phyloP scores from a whole-genome alignment of 192 early-diverging fungal species.

The Cetraspora pellucida region DNA sequence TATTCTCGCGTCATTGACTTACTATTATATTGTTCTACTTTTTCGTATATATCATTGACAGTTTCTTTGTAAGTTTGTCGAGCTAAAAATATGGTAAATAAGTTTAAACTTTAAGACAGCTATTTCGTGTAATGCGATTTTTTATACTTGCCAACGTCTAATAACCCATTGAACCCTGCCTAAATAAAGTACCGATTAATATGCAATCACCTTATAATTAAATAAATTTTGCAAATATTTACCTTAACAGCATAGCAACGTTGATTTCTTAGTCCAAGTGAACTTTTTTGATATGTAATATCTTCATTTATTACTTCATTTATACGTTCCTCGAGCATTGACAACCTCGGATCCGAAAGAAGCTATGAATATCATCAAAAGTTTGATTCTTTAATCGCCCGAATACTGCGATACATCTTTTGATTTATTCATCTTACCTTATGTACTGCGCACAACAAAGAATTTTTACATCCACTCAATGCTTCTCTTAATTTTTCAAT shows the following conservation, averaged over 20 bases:
- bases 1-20: slow-evolving; percentile 49
- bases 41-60: slow-evolving; percentile 69
- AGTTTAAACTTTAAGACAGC: background rate
- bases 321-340: slow-evolving; percentile 51
- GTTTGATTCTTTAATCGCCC: too few relatives aligned
- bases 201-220: background rate
- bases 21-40: slow-evolving; percentile 54
- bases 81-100: slow-evolving; percentile 40
- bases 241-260: slow-evolving; percentile 84
- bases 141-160: slow-evolving; percentile 73
- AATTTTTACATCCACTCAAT: slow-evolving; percentile 41
- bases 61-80: slow-evolving; percentile 79
- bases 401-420: background rate
- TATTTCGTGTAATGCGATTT: too few relatives aligned
- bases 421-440: slow-evolving; percentile 21
- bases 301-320: slow-evolving; percentile 73
- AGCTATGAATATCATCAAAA: slow-evolving; percentile 11
- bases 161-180: slow-evolving; percentile 78
- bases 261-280: slow-evolving; percentile 79
- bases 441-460: slow-evolving; percentile 51
- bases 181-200: slow-evolving; percentile 27
- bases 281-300: slow-evolving; percentile 66
- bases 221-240: background rate
- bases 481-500: slow-evolving; percentile 47
- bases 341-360: slow-evolving; percentile 45